Evolutionary conservation across 1,139 yeast species (phyloP), one percentile per base, ranked within the genome.

Genomic region (Candida sanyaensis): DNA sequence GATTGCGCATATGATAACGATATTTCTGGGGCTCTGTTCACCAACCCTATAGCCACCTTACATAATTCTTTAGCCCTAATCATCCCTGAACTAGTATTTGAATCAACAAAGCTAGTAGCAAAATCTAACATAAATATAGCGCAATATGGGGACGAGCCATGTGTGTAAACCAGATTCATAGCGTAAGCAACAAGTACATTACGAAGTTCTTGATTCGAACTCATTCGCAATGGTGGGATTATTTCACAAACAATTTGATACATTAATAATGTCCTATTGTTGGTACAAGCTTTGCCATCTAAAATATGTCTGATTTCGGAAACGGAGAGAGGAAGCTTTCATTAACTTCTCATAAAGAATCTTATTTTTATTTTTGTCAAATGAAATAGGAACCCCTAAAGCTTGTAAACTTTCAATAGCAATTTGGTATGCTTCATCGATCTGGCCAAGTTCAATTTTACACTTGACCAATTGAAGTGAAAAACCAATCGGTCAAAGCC

Each of bases 181-280:
- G 60, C 47, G 43, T 66, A 68, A 1, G 60, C 58, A 6, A 63
- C 60, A 28, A 69, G 50, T 8, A 63, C 58, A 39, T 55, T 52
- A n/a, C 71, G 58, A 11, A 68, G 54, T 37, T 55, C 52, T 3
- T 65, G 46, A 53, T 61, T 51, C 47, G 67, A 51, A 50, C 66
- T 48, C 47, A 63, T 52, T 61, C 67, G 46, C 61, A 78, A 52
- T 52, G 65, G 73, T 10, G 69, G 60, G 3, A 78, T 60, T 36
- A 79, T 52, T 39, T 75, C 78, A 23, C 73, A 62, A 24, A 79
- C 66, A 23, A 79, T 64, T 47, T 77, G 80, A 42, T 73, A 79
- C 2, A 72, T 66, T 32, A 77, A 57, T 5, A 64, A 49, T 2
- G 65, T 57, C 12, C 61, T 57, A 2, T 68, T 65, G 37, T 73